A percentile compares a stretch with the other conserved stretches of the same genome.
Conservation (phyloP, 352 stramenopile species). For the Phytophthora hybrid region DNA sequence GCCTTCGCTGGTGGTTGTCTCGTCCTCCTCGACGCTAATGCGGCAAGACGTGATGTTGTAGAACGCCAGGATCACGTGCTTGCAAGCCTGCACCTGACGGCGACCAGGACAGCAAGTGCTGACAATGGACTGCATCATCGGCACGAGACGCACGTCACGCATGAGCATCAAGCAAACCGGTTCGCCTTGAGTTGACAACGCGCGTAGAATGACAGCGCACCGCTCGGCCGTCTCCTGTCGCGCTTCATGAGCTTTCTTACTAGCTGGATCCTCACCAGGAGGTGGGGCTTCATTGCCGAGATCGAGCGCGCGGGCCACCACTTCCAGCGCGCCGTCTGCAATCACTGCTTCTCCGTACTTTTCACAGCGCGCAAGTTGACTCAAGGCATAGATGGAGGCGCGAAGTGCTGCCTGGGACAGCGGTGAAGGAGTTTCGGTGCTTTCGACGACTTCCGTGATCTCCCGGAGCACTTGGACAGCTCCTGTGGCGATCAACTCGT, state of each 20-base stretch:
- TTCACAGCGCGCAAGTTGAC: constrained; percentile 69
- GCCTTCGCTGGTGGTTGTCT: not conserved
- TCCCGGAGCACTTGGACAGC: constrained; percentile 64
- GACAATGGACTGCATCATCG: constrained; percentile 56
- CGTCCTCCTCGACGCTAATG: constrained; percentile 26
- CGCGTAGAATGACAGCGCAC: constrained; percentile 76
- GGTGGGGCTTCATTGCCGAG: constrained; percentile 6
- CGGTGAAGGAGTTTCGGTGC: not conserved
- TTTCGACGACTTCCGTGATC: constrained; percentile 45
- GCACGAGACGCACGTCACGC: constrained; percentile 61
- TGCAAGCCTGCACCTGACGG: constrained; percentile 51
- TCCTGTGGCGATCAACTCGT: constrained; percentile 58
- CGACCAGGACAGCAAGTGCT: constrained; percentile 33
- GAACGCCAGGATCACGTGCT: constrained; percentile 72
- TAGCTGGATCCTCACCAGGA: constrained; percentile 14
- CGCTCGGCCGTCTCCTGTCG: constrained; percentile 60
- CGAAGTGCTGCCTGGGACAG: constrained; percentile 43
- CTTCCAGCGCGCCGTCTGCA: constrained; percentile 64
- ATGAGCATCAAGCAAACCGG: constrained; percentile 56
- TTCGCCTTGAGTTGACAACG: constrained; percentile 63
- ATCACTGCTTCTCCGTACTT: constrained; percentile 54
- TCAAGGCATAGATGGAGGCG: constrained; percentile 70
- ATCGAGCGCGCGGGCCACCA: constrained; percentile 55
- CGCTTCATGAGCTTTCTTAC: constrained; percentile 38
- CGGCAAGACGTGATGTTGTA: constrained; percentile 79